Evolutionary conservation across 306 rosid species (phyloP), one percentile per base, ranked within the genome.

Genomic region (Hippophae rhamnoides): DNA sequence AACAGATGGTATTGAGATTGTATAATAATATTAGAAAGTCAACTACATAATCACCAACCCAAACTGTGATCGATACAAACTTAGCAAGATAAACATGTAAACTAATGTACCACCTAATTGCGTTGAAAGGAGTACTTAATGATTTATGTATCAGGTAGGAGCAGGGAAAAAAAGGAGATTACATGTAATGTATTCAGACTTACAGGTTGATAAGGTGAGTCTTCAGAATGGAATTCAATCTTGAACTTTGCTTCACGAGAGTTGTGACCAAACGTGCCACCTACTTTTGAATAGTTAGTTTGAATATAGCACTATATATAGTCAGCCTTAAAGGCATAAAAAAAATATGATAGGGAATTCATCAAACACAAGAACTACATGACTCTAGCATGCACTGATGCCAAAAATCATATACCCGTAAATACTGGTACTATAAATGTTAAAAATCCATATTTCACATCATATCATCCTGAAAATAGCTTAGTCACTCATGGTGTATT

Each of bases 221-320:
- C 85, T 73, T 82, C 75, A 26, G 89, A 54, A 65, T 86, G 96
- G 56, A 92, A 92, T 75, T 92, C 87, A 60, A 92, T 86, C 71
- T 73, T 88, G 85, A 79, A 88, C 64, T 92, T 92, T 6, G 95
- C 93, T 62, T 86, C 96, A 5, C 88, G 96, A 64, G 87, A 83
- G 77, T 86, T 70, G 14, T 72, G 82, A 61, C 80, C 77, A 67
- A 83, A 79, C 66, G 90, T 55, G 42, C 88, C 84, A 74, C 89
- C 99, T 83, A 76, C 57, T 65, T 18, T 67, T 62, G 56, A 56
- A 46, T 47, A 3, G 31, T 14, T 25, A 60, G 31, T 26, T 10
- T 50, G 1, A 1, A 41, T 8, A 26, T 8, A 8, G 47, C 10
- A 51, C 41, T 14, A 64, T 6, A 6, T 12, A 48, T 12, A 27